Percentiles rank a stretch among this genome's conserved stretches.
Evolutionary conservation across 139 green algal genomes (phyloP).

Genomic region (Diplosphaera chodatii): DNA sequence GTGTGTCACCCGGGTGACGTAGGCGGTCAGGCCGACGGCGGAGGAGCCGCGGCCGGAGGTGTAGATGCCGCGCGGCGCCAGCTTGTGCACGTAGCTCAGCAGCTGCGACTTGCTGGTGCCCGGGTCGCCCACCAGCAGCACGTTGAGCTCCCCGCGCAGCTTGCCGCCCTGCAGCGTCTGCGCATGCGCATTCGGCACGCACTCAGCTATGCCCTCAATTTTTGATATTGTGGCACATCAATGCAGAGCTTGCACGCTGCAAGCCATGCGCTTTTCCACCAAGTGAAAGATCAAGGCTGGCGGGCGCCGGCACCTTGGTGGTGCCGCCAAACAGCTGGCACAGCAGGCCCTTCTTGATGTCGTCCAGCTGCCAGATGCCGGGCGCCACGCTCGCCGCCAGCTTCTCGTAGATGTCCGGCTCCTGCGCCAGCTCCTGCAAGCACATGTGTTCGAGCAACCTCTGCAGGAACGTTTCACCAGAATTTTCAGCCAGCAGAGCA

Average conservation of each 20-base stretch:
- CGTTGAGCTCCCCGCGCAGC: constrained; percentile 87
- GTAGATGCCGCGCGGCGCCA: constrained; percentile 94
- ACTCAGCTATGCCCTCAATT: too few relatives aligned
- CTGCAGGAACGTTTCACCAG: too few relatives aligned
- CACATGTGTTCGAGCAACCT: too few relatives aligned
- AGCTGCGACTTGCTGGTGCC: constrained; percentile 94
- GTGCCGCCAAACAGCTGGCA: constrained; percentile 79
- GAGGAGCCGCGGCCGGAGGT: constrained; percentile 85
- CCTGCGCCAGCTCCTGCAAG: constrained; percentile 38
- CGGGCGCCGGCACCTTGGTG: constrained; percentile 65
- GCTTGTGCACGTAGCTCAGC: constrained; percentile 90
- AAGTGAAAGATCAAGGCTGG: too few relatives aligned
- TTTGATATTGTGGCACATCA: too few relatives aligned
- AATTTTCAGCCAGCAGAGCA: too few relatives aligned
- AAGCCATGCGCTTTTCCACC: too few relatives aligned
- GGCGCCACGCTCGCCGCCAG: constrained; percentile 83
- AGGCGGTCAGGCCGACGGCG: constrained; percentile 94
- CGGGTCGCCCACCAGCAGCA: constrained; percentile 93
- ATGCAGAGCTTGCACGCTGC: too few relatives aligned
- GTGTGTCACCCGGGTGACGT: constrained; percentile 76
- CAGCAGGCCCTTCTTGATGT: constrained; percentile 90
- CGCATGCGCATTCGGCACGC: not conserved
- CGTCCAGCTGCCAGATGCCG: constrained; percentile 96
- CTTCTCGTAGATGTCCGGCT: constrained; percentile 82
- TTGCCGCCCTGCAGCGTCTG: constrained; percentile 45